These are phyloP conservation scores for Mallotus nudiflorus DNA, from an alignment of 345 rosid species.

Conservation along the genomic window DNA sequence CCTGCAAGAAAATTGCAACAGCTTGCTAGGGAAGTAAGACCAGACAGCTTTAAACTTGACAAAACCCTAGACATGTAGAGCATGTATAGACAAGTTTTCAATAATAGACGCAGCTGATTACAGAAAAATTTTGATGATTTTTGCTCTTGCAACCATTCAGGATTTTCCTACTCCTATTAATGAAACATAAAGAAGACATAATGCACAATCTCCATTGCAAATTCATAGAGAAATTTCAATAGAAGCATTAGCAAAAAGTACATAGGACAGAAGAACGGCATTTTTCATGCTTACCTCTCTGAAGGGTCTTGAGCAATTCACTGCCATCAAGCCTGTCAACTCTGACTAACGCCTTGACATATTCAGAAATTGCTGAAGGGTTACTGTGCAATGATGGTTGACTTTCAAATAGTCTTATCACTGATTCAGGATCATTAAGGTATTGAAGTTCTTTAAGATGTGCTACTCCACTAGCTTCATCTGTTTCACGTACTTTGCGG, in stretches of 20 bases:
- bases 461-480: slow-evolving; percentile 67
- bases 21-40: too few relatives aligned
- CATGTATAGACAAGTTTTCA: neutral
- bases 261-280: neutral
- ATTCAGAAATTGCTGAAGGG: slow-evolving; percentile 69
- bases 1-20: neutral
- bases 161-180: neutral
- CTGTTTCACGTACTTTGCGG: slow-evolving; percentile 72
- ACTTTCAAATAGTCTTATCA: slow-evolving; percentile 79
- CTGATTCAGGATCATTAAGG: slow-evolving; percentile 85
- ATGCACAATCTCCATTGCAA: neutral
- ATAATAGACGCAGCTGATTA: neutral
- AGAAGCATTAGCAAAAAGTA: neutral
- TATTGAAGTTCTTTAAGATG: slow-evolving; percentile 70
- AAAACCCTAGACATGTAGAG: neutral
- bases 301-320: slow-evolving; percentile 74
- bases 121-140: neutral
- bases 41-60: too few relatives aligned
- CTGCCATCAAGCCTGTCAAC: slow-evolving; percentile 86
- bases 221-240: neutral
- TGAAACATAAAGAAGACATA: neutral
- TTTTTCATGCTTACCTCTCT: slow-evolving; percentile 57
- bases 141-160: neutral
- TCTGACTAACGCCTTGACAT: slow-evolving; percentile 85
- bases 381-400: slow-evolving; percentile 69